Evolutionary conservation across 2,329 filamentous ascomycete genomes (phyloP).

Genomic region (Neonectria ditissima): DNA sequence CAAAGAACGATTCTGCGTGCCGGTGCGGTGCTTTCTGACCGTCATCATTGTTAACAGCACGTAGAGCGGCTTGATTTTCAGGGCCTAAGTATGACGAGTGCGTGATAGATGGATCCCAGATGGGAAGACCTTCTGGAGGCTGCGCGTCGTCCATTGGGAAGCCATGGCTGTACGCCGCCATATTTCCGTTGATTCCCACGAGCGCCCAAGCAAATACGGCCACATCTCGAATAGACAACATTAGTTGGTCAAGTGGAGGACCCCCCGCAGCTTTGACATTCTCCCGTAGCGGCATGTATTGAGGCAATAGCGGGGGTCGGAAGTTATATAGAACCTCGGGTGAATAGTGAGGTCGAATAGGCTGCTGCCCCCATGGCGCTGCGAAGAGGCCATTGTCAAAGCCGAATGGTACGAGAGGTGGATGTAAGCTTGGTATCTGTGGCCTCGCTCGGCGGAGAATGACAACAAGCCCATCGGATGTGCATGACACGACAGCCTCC

Average conservation of each 20-base stretch:
- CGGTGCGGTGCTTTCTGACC: constrained; percentile 14
- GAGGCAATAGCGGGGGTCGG: constrained; percentile 53
- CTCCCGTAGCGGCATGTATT: constrained; percentile 59
- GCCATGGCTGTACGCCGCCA: constrained; percentile 73
- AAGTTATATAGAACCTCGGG: constrained; percentile 47
- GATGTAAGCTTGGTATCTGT: constrained; percentile 70
- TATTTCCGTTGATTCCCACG: constrained; percentile 81
- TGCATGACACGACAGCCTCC: constrained; percentile 91
- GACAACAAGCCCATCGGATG: constrained; percentile 87
- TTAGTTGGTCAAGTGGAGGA: constrained; percentile 72
- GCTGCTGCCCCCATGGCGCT: constrained; percentile 81
- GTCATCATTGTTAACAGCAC: constrained; percentile 34
- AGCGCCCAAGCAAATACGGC: constrained; percentile 90
- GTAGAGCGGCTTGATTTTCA: constrained; percentile 41
- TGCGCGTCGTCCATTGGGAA: constrained; percentile 72
- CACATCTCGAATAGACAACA: constrained; percentile 84
- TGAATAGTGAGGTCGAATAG: constrained; percentile 63
- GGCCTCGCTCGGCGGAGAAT: constrained; percentile 81
- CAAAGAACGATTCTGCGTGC: constrained; percentile 7
- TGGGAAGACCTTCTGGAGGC: constrained; percentile 55
- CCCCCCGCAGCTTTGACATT: constrained; percentile 61
- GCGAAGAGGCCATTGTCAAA: constrained; percentile 77
- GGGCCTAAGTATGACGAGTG: constrained; percentile 38
- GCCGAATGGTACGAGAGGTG: constrained; percentile 58
- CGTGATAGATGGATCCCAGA: constrained; percentile 41